Base-by-base conservation (phyloP, 495 filamentous ascomycete genomes). In the Penicillium daleae region DNA sequence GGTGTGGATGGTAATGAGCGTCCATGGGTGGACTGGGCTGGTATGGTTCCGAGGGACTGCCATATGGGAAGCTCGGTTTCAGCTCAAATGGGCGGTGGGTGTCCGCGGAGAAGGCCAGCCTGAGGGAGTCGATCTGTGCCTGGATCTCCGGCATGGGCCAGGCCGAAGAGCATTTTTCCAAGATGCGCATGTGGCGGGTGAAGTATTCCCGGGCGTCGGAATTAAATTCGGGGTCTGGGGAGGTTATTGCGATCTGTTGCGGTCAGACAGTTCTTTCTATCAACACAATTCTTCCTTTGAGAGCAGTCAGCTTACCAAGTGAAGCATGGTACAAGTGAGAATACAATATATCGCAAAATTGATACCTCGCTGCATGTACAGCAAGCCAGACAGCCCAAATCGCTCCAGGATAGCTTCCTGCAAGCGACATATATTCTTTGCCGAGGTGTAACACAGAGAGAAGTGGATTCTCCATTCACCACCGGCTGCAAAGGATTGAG, bases 71-170 rank as follows among this genome's bases (percentile, higher is more conserved):
- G 56, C 84, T 90, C 17, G 88, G 83, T 74, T 94, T 97, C 56
- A 99, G 77, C 67, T 93, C 90, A 71, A 99, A 99, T 4, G 94
- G 89, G 66, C 90, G 91, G 66, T 79, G 87, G 21, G 81, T 85
- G 74, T 99, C 92, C 29, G 92, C 91, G 21, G 94, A 97, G 70
- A 99, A 98, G 17, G 95, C 95, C 70, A 95, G 88, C 49, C 93
- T 86, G 32, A 99, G 82, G 8, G 92, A 90, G 67, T 98, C 88
- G 62, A 99, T 91, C 74, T 97, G 93, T 32, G 87, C 86, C 71
- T 96, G 89, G 79, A 97, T 91, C 67, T 98, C 93, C 13, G 91
- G 90, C 84, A 96, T 92, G 13, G 94, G 92, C 90, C 92, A 98
- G 7, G 89, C 85, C 40, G 83, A 79, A 63, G 89, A 90, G 72